phyloP scores from a whole-genome alignment of 805 yeast genomes.

The Saccharomycopsis capsularis region DNA sequence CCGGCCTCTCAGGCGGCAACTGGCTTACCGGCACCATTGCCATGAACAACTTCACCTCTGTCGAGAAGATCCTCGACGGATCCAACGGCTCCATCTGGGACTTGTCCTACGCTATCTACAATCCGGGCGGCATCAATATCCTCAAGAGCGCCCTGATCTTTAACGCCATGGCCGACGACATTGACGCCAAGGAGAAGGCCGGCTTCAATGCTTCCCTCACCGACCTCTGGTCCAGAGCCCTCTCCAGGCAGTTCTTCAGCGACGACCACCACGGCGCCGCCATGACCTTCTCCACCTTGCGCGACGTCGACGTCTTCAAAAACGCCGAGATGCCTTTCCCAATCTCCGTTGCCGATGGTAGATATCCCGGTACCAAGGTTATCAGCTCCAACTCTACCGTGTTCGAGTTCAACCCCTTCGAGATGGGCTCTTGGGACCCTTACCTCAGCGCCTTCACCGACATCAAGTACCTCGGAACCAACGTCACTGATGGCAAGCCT shows the following conservation, averaged over 20 bases:
- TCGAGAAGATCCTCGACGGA: conserved; percentile 48
- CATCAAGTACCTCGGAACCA: conserved; percentile 63
- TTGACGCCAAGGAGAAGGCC: conserved; percentile 47
- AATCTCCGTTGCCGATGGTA: conserved; percentile 56
- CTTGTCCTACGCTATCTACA: conserved; percentile 49
- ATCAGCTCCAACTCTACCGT: conserved; percentile 62
- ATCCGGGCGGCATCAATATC: conserved; percentile 57
- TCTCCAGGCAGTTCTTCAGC: conserved; percentile 67
- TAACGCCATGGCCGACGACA: conserved; percentile 45
- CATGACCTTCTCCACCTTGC: conserved; percentile 48
- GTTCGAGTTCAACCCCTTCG: conserved; percentile 58
- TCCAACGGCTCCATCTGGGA: conserved; percentile 56
- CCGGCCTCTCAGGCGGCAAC: conserved; percentile 80
- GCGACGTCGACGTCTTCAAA: conserved; percentile 53
- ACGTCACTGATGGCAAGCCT: conserved; percentile 47
- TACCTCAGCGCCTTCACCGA: conserved; percentile 58
- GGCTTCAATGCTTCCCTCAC: conserved; percentile 65
- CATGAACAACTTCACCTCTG: conserved; percentile 65
- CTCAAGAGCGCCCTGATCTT: conserved; percentile 46
- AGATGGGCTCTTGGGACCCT: conserved; percentile 87
- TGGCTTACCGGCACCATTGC: conserved; percentile 71
- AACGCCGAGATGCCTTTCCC: conserved; percentile 68
- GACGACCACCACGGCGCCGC: conserved; percentile 58
- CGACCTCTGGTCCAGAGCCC: conserved; percentile 74
- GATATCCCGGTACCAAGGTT: conserved; percentile 53